Evolutionary conservation across 768 basidiomycete species (phyloP).

Genomic region (Collybia sordida): DNA sequence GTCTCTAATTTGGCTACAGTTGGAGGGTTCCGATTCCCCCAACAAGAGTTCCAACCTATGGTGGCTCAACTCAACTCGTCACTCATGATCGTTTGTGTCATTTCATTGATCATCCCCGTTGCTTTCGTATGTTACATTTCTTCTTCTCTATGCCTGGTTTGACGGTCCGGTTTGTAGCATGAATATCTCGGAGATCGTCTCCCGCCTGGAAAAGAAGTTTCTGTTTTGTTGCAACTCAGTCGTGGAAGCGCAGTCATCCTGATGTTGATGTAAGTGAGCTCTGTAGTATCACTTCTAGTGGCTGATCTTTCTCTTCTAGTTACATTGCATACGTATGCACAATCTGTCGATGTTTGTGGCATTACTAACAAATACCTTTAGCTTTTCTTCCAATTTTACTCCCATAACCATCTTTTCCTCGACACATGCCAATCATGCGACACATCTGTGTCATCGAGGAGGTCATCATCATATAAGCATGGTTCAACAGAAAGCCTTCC

Average conservation of each 20-base stretch:
- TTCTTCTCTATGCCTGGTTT: slow-evolving; percentile 13
- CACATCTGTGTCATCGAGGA: no score
- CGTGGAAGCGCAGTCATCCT: slow-evolving; percentile 48
- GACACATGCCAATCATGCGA: slow-evolving; percentile 26
- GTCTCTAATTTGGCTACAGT: slow-evolving; percentile 21
- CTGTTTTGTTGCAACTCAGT: slow-evolving; percentile 42
- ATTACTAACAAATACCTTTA: slow-evolving; percentile 19
- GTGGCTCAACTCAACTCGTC: slow-evolving; percentile 67
- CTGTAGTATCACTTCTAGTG: background rate
- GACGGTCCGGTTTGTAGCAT: slow-evolving; percentile 23
- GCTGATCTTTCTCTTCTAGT: slow-evolving; percentile 10
- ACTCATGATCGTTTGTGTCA: slow-evolving; percentile 67
- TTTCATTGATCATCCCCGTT: slow-evolving; percentile 65
- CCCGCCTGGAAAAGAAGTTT: slow-evolving; percentile 33
- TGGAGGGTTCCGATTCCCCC: slow-evolving; percentile 47
- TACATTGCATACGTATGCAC: slow-evolving; percentile 26
- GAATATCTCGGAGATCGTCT: slow-evolving; percentile 34
- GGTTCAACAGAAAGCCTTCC: slow-evolving; percentile 20
- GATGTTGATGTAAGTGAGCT: slow-evolving; percentile 36
- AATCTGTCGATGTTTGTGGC: background rate
- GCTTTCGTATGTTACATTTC: slow-evolving; percentile 44
- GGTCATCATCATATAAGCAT: no score
- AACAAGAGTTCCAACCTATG: slow-evolving; percentile 54
- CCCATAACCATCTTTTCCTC: slow-evolving; percentile 45
- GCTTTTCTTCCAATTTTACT: slow-evolving; percentile 55